Percentiles rank a stretch among this genome's conserved stretches.
These are phyloP conservation scores for Candida ovalis DNA, from an alignment of 805 yeast species.

Conservation along the genomic window DNA sequence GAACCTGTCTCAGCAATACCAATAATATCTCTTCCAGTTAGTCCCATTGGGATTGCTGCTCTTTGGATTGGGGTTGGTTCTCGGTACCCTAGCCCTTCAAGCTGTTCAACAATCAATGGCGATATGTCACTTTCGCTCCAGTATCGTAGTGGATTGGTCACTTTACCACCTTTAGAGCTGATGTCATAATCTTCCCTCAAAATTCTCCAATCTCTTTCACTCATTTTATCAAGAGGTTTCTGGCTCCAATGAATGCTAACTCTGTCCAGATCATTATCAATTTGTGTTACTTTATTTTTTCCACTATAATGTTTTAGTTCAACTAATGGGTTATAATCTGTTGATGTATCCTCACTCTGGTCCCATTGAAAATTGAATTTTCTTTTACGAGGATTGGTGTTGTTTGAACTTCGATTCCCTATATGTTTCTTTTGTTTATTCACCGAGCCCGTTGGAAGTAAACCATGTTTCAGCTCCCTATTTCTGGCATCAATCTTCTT, in stretches of 20 bases:
- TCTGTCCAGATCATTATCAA: neutral
- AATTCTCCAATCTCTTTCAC: constrained; percentile 84
- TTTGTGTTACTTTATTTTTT: neutral
- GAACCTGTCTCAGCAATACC: constrained; percentile 98
- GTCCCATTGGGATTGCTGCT: constrained; percentile 74
- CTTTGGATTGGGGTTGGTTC: constrained; percentile 91
- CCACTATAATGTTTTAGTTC: neutral
- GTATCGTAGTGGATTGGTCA: constrained; percentile 58
- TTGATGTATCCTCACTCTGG: constrained; percentile 60
- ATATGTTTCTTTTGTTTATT: neutral
- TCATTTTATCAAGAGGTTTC: constrained; percentile 64
- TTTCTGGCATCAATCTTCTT: neutral
- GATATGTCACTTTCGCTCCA: constrained; percentile 71
- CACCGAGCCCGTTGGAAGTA: neutral
- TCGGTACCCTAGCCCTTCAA: constrained; percentile 40
- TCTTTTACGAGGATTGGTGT: constrained; percentile 11
- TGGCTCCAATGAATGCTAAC: constrained; percentile 58
- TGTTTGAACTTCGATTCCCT: neutral
- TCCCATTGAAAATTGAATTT: constrained; percentile 71
- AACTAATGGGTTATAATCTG: constrained; percentile 39
- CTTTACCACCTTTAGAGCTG: constrained; percentile 45
- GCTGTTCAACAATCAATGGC: constrained; percentile 32
- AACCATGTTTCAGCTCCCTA: neutral
- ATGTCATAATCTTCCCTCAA: constrained; percentile 76
- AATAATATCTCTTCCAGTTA: constrained; percentile 58